A percentile compares a stretch with the other conserved stretches of the same genome.
Conservation (phyloP, 148 eudicot species). For the Fagopyrum tataricum region DNA sequence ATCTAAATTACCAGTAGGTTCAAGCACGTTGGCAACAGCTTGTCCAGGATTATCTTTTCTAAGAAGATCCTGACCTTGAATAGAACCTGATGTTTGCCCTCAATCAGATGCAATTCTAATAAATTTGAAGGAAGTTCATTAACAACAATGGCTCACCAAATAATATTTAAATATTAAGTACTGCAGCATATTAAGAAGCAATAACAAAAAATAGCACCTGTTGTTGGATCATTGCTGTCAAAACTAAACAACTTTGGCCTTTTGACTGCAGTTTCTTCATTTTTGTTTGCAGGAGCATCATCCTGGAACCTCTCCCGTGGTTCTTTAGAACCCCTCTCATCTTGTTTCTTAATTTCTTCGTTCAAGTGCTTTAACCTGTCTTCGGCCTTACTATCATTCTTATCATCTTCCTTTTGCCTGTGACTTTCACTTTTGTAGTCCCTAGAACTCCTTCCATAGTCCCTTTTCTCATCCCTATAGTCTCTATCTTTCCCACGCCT, state of each 20-base stretch:
- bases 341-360: slow-evolving; percentile 36
- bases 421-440: slow-evolving; percentile 34
- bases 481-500: slow-evolving; percentile 39
- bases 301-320: slow-evolving; percentile 30
- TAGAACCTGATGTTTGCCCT: slow-evolving; percentile 29
- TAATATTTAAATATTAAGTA: not conserved
- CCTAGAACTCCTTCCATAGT: slow-evolving; percentile 35
- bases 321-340: slow-evolving; percentile 28
- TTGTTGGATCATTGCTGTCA: slow-evolving; percentile 27
- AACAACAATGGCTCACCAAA: slow-evolving; percentile 10
- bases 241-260: slow-evolving; percentile 40
- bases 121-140: slow-evolving; percentile 14
- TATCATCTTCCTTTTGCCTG: slow-evolving; percentile 28
- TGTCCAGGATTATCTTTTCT: slow-evolving; percentile 36
- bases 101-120: slow-evolving; percentile 28
- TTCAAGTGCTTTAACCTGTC: slow-evolving; percentile 26
- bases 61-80: slow-evolving; percentile 29
- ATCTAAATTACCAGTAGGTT: slow-evolving; percentile 41
- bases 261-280: slow-evolving; percentile 38
- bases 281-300: slow-evolving; percentile 20
- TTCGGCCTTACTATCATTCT: slow-evolving; percentile 32
- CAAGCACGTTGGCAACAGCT: slow-evolving; percentile 40
- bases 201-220: slow-evolving; percentile 26
- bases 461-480: slow-evolving; percentile 50
- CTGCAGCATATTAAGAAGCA: not conserved